Evolutionary conservation across 148 eudicot genomes (phyloP), one percentile per base, ranked within the genome.

Genomic region (Rhododendron henanense): DNA sequence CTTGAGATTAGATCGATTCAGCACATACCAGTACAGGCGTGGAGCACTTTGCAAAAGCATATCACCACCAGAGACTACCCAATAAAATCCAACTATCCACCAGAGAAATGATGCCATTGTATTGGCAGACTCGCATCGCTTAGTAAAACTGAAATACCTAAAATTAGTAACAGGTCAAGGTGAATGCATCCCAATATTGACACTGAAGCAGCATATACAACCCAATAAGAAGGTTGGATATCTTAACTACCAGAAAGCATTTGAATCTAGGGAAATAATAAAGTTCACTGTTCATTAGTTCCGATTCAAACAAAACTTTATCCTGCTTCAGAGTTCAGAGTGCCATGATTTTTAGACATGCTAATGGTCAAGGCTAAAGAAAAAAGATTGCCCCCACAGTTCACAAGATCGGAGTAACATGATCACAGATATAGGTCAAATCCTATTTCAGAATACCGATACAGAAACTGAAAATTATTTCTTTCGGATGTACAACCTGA

Each of bases 61-160:
- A 80, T 95, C 94, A 81, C 99, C 98, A 55, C 98, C 99, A 82
- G 96, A 90, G 76, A 94, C 92, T 25, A 96, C 92, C 99, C 98
- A 96, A 83, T 96, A 96, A 87, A 96, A 95, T 90, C 99, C 99
- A 84, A 95, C 90, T 19, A 96, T 93, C 99, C 99, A 96, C 99
- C 99, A 96, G 71, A 96, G 84, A 88, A 96, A 95, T 33, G 99
- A 96, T 59, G 84, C 93, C 94, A 95, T 90, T 57, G 99, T 96
- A 87, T 96, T 96, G 23, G 92, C 57, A 55, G 96, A 95, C 86
- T 96, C 99, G 84, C 94, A 96, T 79, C 89, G 88, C 91, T 92
- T 95, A 55, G 92, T 88, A 63, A 88, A 79, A 88, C 97, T 93
- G 92, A 84, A 80, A 86, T 69, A 37, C 19, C 44, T 0, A 51